Base-by-base conservation (phyloP, 2,329 filamentous ascomycete genomes). In the Aspergillus aculeatinus region DNA sequence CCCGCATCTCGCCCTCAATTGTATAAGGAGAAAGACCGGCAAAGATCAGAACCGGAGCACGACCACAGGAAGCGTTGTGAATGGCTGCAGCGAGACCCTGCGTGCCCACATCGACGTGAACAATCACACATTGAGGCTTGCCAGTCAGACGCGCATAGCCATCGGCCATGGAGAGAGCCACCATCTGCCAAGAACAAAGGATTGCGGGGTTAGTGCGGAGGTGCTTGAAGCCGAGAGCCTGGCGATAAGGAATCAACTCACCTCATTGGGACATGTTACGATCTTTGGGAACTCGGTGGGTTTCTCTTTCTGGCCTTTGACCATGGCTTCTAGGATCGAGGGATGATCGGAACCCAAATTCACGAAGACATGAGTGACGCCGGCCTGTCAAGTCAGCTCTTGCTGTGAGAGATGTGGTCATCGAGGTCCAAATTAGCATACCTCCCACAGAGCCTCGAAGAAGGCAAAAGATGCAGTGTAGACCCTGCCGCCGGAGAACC, bases 121-220 rank as follows among this genome's bases (percentile, higher is more conserved):
- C 85, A 63, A 93, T 89, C 12, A 93, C 90, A 61, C 85, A 88
- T 75, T 93, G 90, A 0, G 89, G 88, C 66, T 89, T 85, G 56
- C 85, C 85, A 5, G 87, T 91, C 42, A 90, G 75, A 31, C 89
- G 83, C 42, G 90, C 89, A 70, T 90, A 92, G 55, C 90, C 90
- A 73, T 94, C 90, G 14, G 90, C 90, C 88, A 92, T 91, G 60
- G 89, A 93, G 68, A 94, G 83, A 27, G 90, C 90, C 6, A 93
- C 90, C 89, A 93, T 93, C 87, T 91, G 65, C 21, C 12, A 29
- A 27, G 35, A 55, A 50, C 51, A 51, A 60, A 55, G 27, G 57
- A 51, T 56, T 60, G 63, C 53, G 60, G 65, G 57, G 60, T 64
- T 60, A 63, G 60, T 48, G 27, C 51, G 35, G 49, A 57, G 29